Evolutionary conservation across 345 rosid genomes (phyloP).

Genomic region (Mangifera indica): DNA sequence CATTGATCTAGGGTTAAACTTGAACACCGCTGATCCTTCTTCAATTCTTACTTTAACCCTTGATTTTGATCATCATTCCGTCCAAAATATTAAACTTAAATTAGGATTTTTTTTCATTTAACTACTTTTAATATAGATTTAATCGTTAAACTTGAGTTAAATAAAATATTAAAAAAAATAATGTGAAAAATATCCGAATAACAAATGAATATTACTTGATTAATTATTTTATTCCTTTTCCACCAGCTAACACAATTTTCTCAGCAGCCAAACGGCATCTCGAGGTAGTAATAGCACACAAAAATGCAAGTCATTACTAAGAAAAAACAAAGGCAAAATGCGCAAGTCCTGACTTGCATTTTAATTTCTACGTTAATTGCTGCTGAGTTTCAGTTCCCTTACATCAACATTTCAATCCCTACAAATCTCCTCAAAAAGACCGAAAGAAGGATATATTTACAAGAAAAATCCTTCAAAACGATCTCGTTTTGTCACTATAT

Average conservation of each 20-base stretch:
- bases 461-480: not conserved
- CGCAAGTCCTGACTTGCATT: not conserved
- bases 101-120: no score
- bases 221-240: not conserved
- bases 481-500: not conserved
- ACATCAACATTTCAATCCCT: constrained; percentile 1
- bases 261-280: constrained; percentile 9
- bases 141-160: no score
- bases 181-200: no score
- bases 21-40: no score
- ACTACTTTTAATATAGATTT: no score
- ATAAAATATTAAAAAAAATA: no score
- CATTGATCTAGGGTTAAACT: no score
- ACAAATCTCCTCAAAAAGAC: not conserved
- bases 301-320: not conserved
- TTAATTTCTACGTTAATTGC: not conserved
- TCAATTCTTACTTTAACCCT: no score
- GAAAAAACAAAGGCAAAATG: not conserved
- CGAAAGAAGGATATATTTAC: not conserved
- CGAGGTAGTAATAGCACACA: not conserved
- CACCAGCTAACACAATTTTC: not conserved
- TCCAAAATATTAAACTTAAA: no score
- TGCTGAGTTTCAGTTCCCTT: not conserved
- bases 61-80: no score
- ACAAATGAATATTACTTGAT: not conserved